A percentile compares a stretch with the other conserved stretches of the same genome.
These are phyloP conservation scores for Fusarium sp. DNA, from an alignment of 2,329 filamentous ascomycete species.

Conservation along the genomic window DNA sequence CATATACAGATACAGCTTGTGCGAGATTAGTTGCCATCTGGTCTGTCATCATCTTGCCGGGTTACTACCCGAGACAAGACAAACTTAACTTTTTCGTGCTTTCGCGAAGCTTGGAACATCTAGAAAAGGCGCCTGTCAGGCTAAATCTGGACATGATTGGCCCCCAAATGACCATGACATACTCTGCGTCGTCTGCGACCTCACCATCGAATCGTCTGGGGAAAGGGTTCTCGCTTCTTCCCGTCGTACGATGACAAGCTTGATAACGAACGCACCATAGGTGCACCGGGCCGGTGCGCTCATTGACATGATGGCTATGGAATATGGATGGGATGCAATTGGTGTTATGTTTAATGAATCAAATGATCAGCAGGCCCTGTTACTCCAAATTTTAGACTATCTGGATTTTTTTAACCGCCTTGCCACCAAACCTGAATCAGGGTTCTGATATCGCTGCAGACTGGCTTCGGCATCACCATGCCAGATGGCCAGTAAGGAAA, in stretches of 20 bases:
- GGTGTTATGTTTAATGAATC: constrained; percentile 7
- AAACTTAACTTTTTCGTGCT: constrained; percentile 1
- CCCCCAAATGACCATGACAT: constrained; percentile 44
- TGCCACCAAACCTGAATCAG: constrained; percentile 39
- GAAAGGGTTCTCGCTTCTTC: constrained; percentile 34
- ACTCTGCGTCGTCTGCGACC: constrained; percentile 28
- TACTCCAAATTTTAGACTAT: constrained; percentile 7
- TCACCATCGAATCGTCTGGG: constrained; percentile 29
- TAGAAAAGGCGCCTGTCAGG: constrained; percentile 30
- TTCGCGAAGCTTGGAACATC: constrained; percentile 28
- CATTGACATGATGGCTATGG: too few species aligned
- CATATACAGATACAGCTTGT: too few species aligned
- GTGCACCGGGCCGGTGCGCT: constrained; percentile 30
- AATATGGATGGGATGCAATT: background rate
- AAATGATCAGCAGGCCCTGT: constrained; percentile 30
- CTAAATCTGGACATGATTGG: constrained; percentile 28
- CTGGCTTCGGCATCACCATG: constrained; percentile 43
- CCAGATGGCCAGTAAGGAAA: constrained; percentile 42
- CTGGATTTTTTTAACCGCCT: constrained; percentile 2
- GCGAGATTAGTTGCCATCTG: constrained; percentile 22
- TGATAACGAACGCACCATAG: background rate
- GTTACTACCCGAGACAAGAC: constrained; percentile 15
- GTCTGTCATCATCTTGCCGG: constrained; percentile 1
- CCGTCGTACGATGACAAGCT: constrained; percentile 46
- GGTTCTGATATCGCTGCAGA: constrained; percentile 23